Percentiles rank a stretch among this genome's conserved stretches.
phyloP scores from a whole-genome alignment of 371 early-diverging fungal genomes.

The Mortierella sp. region DNA sequence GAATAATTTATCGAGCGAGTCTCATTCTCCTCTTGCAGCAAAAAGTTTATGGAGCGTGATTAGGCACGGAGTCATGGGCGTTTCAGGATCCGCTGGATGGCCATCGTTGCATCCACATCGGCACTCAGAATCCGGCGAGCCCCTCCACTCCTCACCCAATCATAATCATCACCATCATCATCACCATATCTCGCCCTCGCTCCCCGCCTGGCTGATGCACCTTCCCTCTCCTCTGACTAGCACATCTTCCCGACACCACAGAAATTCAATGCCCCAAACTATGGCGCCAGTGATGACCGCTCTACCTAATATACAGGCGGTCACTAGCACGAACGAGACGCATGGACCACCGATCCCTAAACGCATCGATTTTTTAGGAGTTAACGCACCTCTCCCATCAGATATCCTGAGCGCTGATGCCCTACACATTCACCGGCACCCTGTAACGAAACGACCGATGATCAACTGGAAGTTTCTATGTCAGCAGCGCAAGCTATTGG shows the following conservation, averaged over 20 bases:
- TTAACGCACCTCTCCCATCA: conserved; percentile 31
- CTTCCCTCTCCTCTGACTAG: conserved; percentile 42
- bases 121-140: conserved; percentile 20
- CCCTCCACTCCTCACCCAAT: conserved; percentile 7
- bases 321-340: neutral
- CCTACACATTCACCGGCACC: conserved; percentile 47
- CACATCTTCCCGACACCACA: conserved; percentile 31
- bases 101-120: conserved; percentile 38
- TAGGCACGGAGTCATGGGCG: conserved; percentile 55
- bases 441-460: conserved; percentile 39
- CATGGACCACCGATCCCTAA: conserved; percentile 11
- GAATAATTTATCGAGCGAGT: conserved; percentile 2
- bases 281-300: conserved; percentile 21
- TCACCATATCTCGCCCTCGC: conserved; percentile 27
- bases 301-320: conserved; percentile 1
- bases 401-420: conserved; percentile 23
- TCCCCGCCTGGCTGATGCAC: conserved; percentile 49
- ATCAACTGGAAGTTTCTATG: conserved; percentile 81
- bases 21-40: conserved; percentile 29
- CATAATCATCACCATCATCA: conserved; percentile 23
- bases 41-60: conserved; percentile 54
- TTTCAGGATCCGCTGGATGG: conserved; percentile 52
- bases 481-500: conserved; percentile 66
- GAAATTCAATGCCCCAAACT: conserved; percentile 13
- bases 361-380: conserved; percentile 22